Percentiles rank a stretch among this genome's conserved stretches.
These are phyloP conservation scores for Penicillium sp. DNA, from an alignment of 2,329 filamentous ascomycete species.

Conservation along the genomic window DNA sequence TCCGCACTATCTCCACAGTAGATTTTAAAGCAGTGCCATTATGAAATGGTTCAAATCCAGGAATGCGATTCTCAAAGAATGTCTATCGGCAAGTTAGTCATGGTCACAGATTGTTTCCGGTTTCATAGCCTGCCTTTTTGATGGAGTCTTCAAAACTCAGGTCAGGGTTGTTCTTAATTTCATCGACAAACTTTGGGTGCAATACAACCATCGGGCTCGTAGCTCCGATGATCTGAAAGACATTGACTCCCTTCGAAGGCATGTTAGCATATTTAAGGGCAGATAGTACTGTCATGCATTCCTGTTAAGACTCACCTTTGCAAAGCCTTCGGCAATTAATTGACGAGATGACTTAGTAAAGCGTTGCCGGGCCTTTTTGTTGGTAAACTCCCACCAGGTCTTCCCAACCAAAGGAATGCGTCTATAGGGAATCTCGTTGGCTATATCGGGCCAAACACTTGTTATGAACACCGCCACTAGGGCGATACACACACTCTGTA, in stretches of 20 bases:
- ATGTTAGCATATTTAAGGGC: neutral
- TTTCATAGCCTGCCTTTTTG: conserved; percentile 18
- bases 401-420: conserved; percentile 31
- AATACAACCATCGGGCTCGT: conserved; percentile 27
- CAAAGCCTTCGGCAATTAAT: conserved; percentile 28
- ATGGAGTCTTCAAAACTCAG: conserved; percentile 26
- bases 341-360: conserved; percentile 25
- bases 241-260: conserved; percentile 18
- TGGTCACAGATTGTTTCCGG: neutral
- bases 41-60: conserved; percentile 33
- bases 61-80: conserved; percentile 29
- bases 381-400: conserved; percentile 29
- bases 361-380: conserved; percentile 29
- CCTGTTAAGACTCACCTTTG: conserved; percentile 19
- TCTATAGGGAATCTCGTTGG: conserved; percentile 27
- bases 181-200: conserved; percentile 31
- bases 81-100: conserved; percentile 15
- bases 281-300: neutral
- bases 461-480: conserved; percentile 21
- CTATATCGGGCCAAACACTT: conserved; percentile 25
- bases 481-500: conserved; percentile 21
- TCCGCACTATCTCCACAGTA: conserved; percentile 26
- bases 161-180: conserved; percentile 33
- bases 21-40: conserved; percentile 12
- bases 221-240: conserved; percentile 29